Base-by-base conservation (phyloP, 768 basidiomycete genomes). In the Leccinum arenicola region DNA sequence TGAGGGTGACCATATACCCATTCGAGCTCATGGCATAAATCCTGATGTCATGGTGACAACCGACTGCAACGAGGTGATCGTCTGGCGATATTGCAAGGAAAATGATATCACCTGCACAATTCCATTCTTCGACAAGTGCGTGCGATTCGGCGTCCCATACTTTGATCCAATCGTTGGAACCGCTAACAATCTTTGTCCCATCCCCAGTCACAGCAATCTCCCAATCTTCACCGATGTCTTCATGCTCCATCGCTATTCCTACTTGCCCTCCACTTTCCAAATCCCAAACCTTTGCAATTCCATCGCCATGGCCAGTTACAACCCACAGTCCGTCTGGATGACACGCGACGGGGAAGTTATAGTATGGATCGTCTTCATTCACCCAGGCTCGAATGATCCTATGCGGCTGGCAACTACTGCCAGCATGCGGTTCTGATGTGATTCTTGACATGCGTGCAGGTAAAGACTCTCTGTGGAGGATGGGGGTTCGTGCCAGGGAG, bases 281-380 rank as follows among this genome's bases (percentile, higher is more conserved):
- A 45, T 59, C 19, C 57, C 54, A 64, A 15, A 59, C 4, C 3
- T 8, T 38, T 1, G 47, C 6, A n/a, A 3, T 29, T 8, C 43
- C 27, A 5, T 53, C 45, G 14, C 15, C 1, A 4, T 19, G 55
- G 25, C 55, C 35, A 9, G 54, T 52, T 6, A 55, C 61, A 17
- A 64, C 36, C 1, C 29, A 54, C 29, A 25, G 23, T 25, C 61
- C 58, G 1, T 50, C 64, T 11, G 50, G 62, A 19, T 63, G 33
- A 36, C 31, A 60, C 10, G 17, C 25, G 3, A 60, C 12, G 5
- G 12, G 1, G 5, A 12, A 12, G 4, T 8, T 6, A 5, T 3
- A 12, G n/a, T n/a, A n/a, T n/a, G n/a, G n/a, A n/a, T 6, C 12
- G 12, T 6, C 35, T 6, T 35, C 12, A 6, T 14, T 14, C 35